Evolutionary conservation across 352 stramenopile genomes (phyloP).

Genomic region (Globisporangium barbulae): DNA sequence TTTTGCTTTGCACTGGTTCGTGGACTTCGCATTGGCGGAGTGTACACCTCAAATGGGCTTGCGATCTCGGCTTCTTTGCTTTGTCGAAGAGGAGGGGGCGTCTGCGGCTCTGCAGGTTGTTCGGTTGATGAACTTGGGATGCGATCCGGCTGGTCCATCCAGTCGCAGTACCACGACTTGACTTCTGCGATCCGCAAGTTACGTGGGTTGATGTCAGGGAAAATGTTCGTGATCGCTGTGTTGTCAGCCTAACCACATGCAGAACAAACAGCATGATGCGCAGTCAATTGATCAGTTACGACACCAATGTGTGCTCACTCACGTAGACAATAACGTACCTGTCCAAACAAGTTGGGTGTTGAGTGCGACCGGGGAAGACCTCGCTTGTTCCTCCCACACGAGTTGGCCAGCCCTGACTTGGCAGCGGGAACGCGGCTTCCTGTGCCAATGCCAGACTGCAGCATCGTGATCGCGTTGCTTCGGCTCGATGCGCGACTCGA

Average conservation of each 20-base stretch:
- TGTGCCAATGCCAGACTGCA: constrained; percentile 6
- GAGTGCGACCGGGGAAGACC: constrained; percentile 22
- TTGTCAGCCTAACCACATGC: constrained; percentile 31
- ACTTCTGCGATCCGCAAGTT: constrained; percentile 80
- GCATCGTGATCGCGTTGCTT: constrained; percentile 14
- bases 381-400: constrained; percentile 1
- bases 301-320: not conserved
- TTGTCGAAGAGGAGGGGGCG: constrained; percentile 4
- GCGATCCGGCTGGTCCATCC: constrained; percentile 51
- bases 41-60: constrained; percentile 7
- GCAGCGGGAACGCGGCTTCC: constrained; percentile 5
- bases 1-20: not conserved
- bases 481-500: constrained; percentile 16
- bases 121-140: constrained; percentile 9
- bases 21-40: constrained; percentile 6
- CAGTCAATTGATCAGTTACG: not conserved
- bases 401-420: not conserved
- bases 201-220: constrained; percentile 77
- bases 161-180: constrained; percentile 71
- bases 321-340: constrained; percentile 11
- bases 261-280: not conserved
- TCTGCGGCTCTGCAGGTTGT: not conserved
- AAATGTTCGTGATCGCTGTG: constrained; percentile 62
- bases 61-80: not conserved
- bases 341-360: constrained; percentile 22